A percentile compares a stretch with the other conserved stretches of the same genome.
These are phyloP conservation scores for Coprinellus aureogranulatus DNA, from an alignment of 768 basidiomycete genomes.

Conservation along the genomic window DNA sequence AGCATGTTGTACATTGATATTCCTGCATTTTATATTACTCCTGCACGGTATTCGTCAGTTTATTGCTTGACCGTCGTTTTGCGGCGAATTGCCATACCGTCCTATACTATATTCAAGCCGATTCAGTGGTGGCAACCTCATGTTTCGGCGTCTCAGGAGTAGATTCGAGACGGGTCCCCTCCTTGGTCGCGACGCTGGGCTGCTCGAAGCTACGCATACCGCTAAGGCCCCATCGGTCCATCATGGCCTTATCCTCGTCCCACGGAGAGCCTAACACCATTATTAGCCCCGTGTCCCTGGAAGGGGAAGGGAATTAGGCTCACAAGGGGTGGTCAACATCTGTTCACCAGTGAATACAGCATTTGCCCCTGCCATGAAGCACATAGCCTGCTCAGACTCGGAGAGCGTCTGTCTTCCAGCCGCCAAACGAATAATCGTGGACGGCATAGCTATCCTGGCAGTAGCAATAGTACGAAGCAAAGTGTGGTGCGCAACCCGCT, in stretches of 20 bases:
- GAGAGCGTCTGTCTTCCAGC: constrained; percentile 87
- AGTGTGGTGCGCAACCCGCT: constrained; percentile 81
- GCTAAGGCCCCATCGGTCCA: constrained; percentile 86
- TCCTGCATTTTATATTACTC: neutral
- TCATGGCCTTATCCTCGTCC: constrained; percentile 85
- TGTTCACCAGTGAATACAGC: constrained; percentile 98
- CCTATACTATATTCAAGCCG: neutral
- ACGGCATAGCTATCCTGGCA: constrained; percentile 86
- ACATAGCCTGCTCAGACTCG: constrained; percentile 95
- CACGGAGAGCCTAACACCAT: constrained; percentile 41
- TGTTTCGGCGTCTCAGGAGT: neutral
- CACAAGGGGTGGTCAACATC: constrained; percentile 96
- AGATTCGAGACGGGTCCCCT: constrained; percentile 30
- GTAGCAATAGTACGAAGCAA: constrained; percentile 94
- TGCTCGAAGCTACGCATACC: constrained; percentile 93
- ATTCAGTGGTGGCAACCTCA: neutral
- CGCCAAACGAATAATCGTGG: constrained; percentile 91
- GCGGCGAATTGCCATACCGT: neutral
- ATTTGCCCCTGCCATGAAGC: constrained; percentile 98
- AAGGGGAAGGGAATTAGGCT: constrained; percentile 27
- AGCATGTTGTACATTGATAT: constrained; percentile 3
- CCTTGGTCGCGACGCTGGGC: constrained; percentile 53
- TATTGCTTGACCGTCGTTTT: too few species aligned
- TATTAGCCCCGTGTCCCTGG: neutral
- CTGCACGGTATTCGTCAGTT: neutral